Base-by-base conservation (phyloP, 345 rosid genomes). In the Melaleuca alternifolia region DNA sequence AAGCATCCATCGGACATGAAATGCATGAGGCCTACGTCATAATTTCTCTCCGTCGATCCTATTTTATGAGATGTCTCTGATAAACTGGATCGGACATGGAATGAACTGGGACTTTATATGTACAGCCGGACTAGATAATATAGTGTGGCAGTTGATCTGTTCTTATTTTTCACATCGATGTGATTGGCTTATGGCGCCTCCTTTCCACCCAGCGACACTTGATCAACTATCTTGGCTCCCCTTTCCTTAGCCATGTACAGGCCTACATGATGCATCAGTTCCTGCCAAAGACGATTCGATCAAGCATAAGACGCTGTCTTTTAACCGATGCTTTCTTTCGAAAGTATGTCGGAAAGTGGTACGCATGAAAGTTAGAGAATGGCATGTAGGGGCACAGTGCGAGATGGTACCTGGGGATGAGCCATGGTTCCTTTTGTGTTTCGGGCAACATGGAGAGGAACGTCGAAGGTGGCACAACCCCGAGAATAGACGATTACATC, bases 211-310 rank as follows among this genome's bases (percentile, higher is more conserved):
- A 91, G 83, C 2, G 89, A 87, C 82, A 91, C 88, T 37, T 89
- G 86, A 44, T 89, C 88, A 16, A 91, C 93, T 30, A 92, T 91
- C 88, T 75, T 89, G 57, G 94, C 95, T 85, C 93, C 94, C 82
- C 94, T 93, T 87, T 91, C 92, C 86, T 89, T 92, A 16, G 93
- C 93, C 95, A 93, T 92, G 91, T 92, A 92, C 51, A 91, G 92
- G 11, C 95, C 95, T 18, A 92, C 87, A 50, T 92, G 92, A 83
- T 93, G 92, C 95, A 93, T 92, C 48, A 93, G 28, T 85, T 93
- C 92, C 95, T 92, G 87, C 87, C 37, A 53, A 51, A 4, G 57
- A 52, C 57, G 24, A 84, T 23, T 37, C n/a, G 14, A 30, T 50
- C n/a, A 7, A 84, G 33, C 41, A n/a, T n/a, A 2, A 50, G 20